Percentiles rank a stretch among this genome's conserved stretches.
Conservation (phyloP, 1,284 basidiomycete genomes). For the Wallemia ichthyophaga region DNA sequence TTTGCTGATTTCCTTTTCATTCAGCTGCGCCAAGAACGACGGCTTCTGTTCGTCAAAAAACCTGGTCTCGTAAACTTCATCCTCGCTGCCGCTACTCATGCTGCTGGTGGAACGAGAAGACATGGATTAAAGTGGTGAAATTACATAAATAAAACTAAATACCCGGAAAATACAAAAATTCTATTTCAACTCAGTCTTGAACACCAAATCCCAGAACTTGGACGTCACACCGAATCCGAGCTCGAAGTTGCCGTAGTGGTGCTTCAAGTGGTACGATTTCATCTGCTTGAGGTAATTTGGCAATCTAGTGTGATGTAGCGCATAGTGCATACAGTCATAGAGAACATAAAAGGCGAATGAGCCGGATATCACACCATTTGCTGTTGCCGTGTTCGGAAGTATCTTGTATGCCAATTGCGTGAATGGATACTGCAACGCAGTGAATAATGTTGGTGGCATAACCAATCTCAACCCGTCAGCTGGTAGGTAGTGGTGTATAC, state of each 20-base stretch:
- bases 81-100: neutral
- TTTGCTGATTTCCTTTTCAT: neutral
- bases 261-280: slow-evolving; percentile 96
- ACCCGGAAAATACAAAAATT: neutral
- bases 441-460: slow-evolving; percentile 81
- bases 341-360: slow-evolving; percentile 70
- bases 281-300: slow-evolving; percentile 62
- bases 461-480: slow-evolving; percentile 83
- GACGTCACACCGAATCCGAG: slow-evolving; percentile 89
- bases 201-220: slow-evolving; percentile 84
- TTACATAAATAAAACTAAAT: neutral
- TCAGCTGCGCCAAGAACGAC: neutral
- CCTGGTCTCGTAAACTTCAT: neutral
- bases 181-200: slow-evolving; percentile 29
- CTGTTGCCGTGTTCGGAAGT: slow-evolving; percentile 44
- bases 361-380: slow-evolving; percentile 79
- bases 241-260: slow-evolving; percentile 90
- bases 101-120: neutral
- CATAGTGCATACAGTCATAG: slow-evolving; percentile 80
- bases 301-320: slow-evolving; percentile 67
- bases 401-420: slow-evolving; percentile 53
- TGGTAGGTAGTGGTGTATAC: slow-evolving; percentile 88
- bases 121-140: slow-evolving; percentile 1
- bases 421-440: slow-evolving; percentile 51
- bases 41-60: neutral